Base-by-base conservation (phyloP, 2,329 filamentous ascomycete genomes). In the Sporothrix luriei region DNA sequence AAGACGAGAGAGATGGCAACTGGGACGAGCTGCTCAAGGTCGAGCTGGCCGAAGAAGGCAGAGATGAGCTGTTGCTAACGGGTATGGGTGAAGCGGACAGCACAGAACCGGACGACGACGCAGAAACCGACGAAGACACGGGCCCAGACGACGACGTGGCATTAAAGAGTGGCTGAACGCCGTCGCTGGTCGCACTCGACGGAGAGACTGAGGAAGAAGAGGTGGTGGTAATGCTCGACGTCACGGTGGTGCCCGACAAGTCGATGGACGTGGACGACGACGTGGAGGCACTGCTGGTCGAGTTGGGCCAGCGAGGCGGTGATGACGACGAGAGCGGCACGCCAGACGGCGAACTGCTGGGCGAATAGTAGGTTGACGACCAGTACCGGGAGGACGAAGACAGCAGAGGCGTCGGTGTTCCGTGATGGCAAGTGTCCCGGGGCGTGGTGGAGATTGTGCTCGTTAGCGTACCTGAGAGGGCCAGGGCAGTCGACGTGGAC, bases 301-400 rank as follows among this genome's bases (percentile, higher is more conserved):
- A 49, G 52, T 68, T 68, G 54, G 52, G 66, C 66, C 66, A 68
- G 40, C 19, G 54, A n/a, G 66, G 66, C 2, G 40, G 21, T 38
- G 66, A 68, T 16, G 51, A 57, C 13, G 26, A 29, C 26, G 38
- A 24, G 16, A 40, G 24, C n/a, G 33, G n/a, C 10, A 24, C 11
- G 10, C 55, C n/a, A 4, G 66, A 49, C 14, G 40, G n/a, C n/a
- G 52, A 59, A 14, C 52, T 19, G 6, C 21, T 48, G 21, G 52
- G 38, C 9, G 65, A 55, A 9, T n/a, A 68, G 51, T 43, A 59
- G 9, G 66, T 33, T 13, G 66, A 21, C 40, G 38, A 57, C 7
- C 24, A 68, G 21, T 43, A 19, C 3, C 10, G 16, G 14, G 21
- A 14, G 7, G 29, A 21, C 1, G 66, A 9, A 10, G 51, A 16